Evolutionary conservation across 176 grass and related monocot genomes (phyloP), one percentile per base, ranked within the genome.

Genomic region (Carex scoparia): DNA sequence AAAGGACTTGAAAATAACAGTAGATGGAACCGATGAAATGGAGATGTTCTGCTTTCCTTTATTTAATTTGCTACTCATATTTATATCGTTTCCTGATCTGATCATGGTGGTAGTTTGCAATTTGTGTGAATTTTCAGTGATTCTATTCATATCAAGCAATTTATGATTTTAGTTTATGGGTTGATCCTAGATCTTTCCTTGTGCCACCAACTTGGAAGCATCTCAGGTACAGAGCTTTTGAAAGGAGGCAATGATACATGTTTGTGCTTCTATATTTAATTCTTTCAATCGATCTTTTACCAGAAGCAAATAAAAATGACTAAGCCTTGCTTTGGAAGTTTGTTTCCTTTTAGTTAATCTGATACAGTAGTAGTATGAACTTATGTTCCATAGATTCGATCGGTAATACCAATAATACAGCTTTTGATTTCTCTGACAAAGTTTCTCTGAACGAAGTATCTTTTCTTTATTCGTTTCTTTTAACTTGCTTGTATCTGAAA

Each of bases 11-110:
- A 78, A 54, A 78, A 33, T 33, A 78, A 57, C 51, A 57, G 57
- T 49, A 78, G 74, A 57, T 71, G 30, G 74, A 77, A 78, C 74
- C 16, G 74, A 78, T 33, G 51, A 35, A 78, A 78, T 57, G 27
- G 28, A 56, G 74, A 57, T 57, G 4, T 33, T 78, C 13, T 3
- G 9, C 56, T 31, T 56, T 56, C 15, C 27, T 76, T 56, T 55
- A 76, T 76, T 76, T 10, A 57, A 56, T 78, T 57, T 78, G 51
- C 49, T 33, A 30, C 28, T 23, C 23, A 23, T 57, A 56, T 56
- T 63, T 56, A 55, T 54, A 75, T 56, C 57, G 51, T 78, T 78
- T 57, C 48, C 18, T 49, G 8, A 28, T 6, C 6, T 16, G 51
- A 15, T 77, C 23, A 3, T 56, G 48, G 49, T 33, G 11, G 73